Conservation (phyloP, 176 grass and related monocot species). For the Dactylis glomerata region DNA sequence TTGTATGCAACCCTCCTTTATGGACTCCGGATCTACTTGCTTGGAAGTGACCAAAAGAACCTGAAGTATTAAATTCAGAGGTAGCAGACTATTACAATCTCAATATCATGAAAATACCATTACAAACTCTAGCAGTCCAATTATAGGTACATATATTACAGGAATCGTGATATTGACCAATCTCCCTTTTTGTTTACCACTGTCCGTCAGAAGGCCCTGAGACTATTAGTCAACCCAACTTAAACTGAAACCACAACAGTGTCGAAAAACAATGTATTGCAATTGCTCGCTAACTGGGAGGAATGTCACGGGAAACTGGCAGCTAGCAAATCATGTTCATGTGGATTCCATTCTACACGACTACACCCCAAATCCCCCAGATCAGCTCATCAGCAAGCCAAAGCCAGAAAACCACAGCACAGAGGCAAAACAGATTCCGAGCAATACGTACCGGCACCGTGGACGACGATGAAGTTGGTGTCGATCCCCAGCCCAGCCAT, state of each 20-base stretch:
- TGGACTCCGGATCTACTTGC: constrained; percentile 91
- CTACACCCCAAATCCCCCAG: not conserved
- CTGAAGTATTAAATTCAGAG: constrained; percentile 33
- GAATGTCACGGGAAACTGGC: not conserved
- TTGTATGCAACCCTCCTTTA: constrained; percentile 73
- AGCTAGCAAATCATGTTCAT: not conserved
- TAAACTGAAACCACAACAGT: not conserved
- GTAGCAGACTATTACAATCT: not conserved
- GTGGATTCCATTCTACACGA: not conserved
- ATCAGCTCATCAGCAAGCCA: not conserved
- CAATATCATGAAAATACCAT: not conserved
- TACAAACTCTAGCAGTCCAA: not conserved
- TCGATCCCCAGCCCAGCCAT: constrained; percentile 36
- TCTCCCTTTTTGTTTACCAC: not conserved
- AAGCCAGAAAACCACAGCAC: not conserved
- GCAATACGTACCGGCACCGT: constrained; percentile 71
- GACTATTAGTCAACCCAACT: not conserved
- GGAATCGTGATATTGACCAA: not conserved
- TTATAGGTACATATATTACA: not conserved
- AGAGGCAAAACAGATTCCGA: constrained; percentile 6
- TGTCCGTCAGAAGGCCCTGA: not conserved
- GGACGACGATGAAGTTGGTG: constrained; percentile 78
- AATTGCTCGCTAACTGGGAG: not conserved
- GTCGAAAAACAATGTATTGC: not conserved
- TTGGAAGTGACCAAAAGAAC: constrained; percentile 99